Base-by-base conservation (phyloP, 176 grass and related monocot genomes). In the Coix lacrymajobi region DNA sequence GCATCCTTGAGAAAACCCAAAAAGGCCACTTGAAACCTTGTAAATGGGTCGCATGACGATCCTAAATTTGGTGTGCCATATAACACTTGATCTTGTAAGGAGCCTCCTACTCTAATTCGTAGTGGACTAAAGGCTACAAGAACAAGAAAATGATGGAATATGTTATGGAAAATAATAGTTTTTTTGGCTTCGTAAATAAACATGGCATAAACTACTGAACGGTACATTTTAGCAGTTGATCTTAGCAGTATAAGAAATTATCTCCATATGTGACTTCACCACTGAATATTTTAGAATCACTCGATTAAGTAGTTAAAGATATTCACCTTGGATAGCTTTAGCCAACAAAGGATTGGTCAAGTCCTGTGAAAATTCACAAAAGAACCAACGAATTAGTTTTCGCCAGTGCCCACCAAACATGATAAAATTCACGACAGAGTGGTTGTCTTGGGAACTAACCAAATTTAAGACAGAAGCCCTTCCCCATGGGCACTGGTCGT, bases 1-100 rank as follows among this genome's bases (percentile, higher is more conserved):
- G 80, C 96, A 99, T 51, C 96, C 96, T 82, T 94, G 74, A 70
- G 96, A 99, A 81, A 99, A 99, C 69, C 96, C 96, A 79, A 99
- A 99, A 32, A 99, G 76, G 22, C 91, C 93, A 58, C 89, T 51
- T 58, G 89, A 80, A 61, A 76, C 79, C 81, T 87, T 78, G 80
- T 83, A 71, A 99, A 96, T 66, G 85, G 83, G 33, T 65, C 65
- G 32, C 96, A 99, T 89, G 83, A 76, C 67, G 79, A 48, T 75
- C 85, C 89, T 67, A 90, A 85, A 90, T 89, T 96, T 40, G 91
- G 76, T 43, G 82, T 83, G 39, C 79, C 93, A 90, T 99, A 99
- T 49, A 94, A 49, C 22, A 99, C 91, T 92, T 93, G 96, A 85
- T 99, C 96, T 85, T 99, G 91, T 73, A 99, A 96, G 71, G 96